Percentiles rank a stretch among this genome's conserved stretches.
Evolutionary conservation across 257 asterid species (phyloP).

Genomic region (Nicotiana benthamiana): DNA sequence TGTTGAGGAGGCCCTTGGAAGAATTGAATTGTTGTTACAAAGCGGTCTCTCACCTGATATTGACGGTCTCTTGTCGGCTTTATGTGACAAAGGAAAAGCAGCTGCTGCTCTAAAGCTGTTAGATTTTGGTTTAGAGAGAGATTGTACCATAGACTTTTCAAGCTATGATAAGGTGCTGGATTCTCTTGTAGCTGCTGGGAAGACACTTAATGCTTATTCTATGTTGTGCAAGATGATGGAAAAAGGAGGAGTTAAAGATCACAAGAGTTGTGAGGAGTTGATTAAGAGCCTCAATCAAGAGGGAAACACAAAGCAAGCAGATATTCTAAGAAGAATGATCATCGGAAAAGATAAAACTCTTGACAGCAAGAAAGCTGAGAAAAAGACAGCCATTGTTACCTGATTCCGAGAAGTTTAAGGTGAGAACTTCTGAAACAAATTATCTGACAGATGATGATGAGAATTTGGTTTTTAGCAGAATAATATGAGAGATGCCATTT

Average conservation of each 20-base stretch:
- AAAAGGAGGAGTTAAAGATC: constrained; percentile 63
- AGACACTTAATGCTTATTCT: constrained; percentile 86
- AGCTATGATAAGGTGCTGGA: constrained; percentile 87
- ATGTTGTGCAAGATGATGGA: constrained; percentile 61
- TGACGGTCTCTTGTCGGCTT: constrained; percentile 42
- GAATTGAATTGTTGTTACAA: constrained; percentile 68
- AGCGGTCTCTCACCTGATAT: constrained; percentile 57
- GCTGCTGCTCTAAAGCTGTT: constrained; percentile 70
- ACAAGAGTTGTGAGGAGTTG: constrained; percentile 58
- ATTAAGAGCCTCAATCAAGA: constrained; percentile 68
- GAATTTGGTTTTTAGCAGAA: not conserved
- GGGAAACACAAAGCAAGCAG: constrained; percentile 92
- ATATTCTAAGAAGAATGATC: constrained; percentile 64
- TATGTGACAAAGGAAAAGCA: constrained; percentile 73
- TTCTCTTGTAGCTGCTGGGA: constrained; percentile 66
- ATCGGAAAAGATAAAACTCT: constrained; percentile 25
- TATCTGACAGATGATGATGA: not conserved
- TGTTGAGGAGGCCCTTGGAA: constrained; percentile 88
- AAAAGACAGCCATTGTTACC: constrained; percentile 27
- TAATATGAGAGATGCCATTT: not conserved
- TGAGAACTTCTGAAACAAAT: constrained; percentile 17
- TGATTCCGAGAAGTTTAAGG: constrained; percentile 16
- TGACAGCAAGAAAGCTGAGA: constrained; percentile 54
- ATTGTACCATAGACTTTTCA: constrained; percentile 32
- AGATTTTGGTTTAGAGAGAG: constrained; percentile 68